Conservation (phyloP, 208 protist species). For the Tritrichomonas foetus region DNA sequence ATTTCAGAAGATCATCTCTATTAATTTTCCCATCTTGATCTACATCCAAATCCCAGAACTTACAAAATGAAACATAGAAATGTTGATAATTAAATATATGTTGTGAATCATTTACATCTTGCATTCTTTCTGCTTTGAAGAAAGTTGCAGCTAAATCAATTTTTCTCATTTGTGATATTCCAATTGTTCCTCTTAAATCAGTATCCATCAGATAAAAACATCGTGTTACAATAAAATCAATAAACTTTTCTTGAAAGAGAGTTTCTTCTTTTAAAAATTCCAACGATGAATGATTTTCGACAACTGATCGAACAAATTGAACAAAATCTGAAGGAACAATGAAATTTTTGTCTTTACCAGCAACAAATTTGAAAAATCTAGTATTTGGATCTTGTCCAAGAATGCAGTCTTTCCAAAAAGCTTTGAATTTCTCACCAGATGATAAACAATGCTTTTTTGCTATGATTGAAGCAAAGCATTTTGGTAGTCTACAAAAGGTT, state of each 20-base stretch:
- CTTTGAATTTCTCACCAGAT: not conserved
- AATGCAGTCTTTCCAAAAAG: not conserved
- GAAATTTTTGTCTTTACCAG: not conserved
- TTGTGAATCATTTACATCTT: not conserved
- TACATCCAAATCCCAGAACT: slow-evolving; percentile 25
- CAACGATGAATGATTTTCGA: not conserved
- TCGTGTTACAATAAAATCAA: slow-evolving; percentile 27
- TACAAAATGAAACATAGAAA: slow-evolving; percentile 36
- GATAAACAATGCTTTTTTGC: not conserved
- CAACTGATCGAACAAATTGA: not conserved
- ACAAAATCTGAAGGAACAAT: not conserved
- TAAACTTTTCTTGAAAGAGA: slow-evolving; percentile 16
- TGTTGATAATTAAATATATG: slow-evolving; percentile 39
- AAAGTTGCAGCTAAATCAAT: not conserved
- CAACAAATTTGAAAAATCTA: slow-evolving; percentile 15
- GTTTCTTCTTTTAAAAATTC: not conserved
- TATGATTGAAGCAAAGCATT: not conserved
- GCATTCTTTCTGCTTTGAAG: not conserved
- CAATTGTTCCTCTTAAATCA: not conserved
- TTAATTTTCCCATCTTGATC: not conserved
- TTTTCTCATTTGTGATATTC: not conserved
- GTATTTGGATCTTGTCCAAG: not conserved
- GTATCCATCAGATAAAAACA: slow-evolving; percentile 31
- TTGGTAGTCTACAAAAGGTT: not conserved
- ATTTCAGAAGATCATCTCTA: not conserved